Base-by-base conservation (phyloP, 495 filamentous ascomycete genomes). In the Penicillium malachiteum region DNA sequence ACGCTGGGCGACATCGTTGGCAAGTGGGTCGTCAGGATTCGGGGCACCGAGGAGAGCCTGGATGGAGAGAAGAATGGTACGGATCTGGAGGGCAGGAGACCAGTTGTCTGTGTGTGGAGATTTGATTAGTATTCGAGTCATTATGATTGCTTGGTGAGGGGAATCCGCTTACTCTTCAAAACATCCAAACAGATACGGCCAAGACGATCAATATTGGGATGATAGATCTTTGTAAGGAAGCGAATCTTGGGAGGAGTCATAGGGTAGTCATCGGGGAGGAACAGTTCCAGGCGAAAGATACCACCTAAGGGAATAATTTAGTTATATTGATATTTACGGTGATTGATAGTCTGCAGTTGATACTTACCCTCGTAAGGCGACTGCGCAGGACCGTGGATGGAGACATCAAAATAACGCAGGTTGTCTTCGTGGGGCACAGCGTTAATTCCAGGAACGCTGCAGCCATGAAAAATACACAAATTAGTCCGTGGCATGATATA, bases 241-340 rank as follows among this genome's bases (percentile, higher is more conserved):
- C 94, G 88, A 59, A 99, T 96, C 78, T 97, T 96, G 11, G 94
- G 94, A 30, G 94, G 94, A 34, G 91, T 95, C 94, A 99, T 99
- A 9, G 94, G 94, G 67, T 99, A 99, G 74, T 99, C 94, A 65
- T 99, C 94, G 34, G 94, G 95, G n/a, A 99, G 81, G 75, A 99
- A 99, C 7, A 99, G 83, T 73, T 99, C 94, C 54, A 97, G 90
- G 68, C 92, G 91, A 81, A 99, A 99, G 60, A 96, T 84, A 47
- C 94, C 94, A 62, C 90, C 94, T 96, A 10, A 33, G 4, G 12
- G 18, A 46, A 12, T 1, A 38, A 48, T 37, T 50, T 32, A 60
- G 38, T 45, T 13, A 59, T 73, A 11, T n/a, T 46, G 26, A 31
- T 32, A 5, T 18, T 32, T 31, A 13, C 6, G 12, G 30, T 17